These are phyloP conservation scores for Middelhovenomyces tepae DNA, from an alignment of 805 yeast species.

Conservation along the genomic window DNA sequence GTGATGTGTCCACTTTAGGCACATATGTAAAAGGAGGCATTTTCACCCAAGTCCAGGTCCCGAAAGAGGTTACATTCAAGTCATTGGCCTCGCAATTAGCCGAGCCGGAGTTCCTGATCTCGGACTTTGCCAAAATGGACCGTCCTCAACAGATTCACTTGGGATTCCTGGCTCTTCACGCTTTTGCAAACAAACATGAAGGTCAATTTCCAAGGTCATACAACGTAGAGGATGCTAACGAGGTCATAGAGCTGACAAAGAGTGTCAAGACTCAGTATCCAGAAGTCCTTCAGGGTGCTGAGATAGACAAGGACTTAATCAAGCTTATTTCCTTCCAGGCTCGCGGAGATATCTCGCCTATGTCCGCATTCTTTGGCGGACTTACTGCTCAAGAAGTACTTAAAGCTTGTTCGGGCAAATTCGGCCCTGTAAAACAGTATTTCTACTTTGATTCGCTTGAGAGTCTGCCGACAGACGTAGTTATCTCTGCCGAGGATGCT, in stretches of 20 bases:
- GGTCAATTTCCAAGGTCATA: slow-evolving; percentile 70
- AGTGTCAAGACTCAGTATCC: slow-evolving; percentile 53
- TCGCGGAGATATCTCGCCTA: slow-evolving; percentile 83
- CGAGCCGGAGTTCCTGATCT: slow-evolving; percentile 68
- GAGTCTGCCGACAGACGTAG: slow-evolving; percentile 58
- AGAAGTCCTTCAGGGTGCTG: slow-evolving; percentile 43
- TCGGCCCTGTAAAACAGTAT: slow-evolving; percentile 87
- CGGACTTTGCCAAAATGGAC: slow-evolving; percentile 93
- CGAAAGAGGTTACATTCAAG: slow-evolving; percentile 53
- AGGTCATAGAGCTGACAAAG: slow-evolving; percentile 50
- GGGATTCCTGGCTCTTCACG: slow-evolving; percentile 83
- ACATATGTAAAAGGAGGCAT: slow-evolving; percentile 75
- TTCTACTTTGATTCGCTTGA: slow-evolving; percentile 91
- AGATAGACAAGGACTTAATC: slow-evolving; percentile 56
- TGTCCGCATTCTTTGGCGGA: slow-evolving; percentile 88
- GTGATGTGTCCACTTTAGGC: slow-evolving; percentile 46
- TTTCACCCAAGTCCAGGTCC: slow-evolving; percentile 87
- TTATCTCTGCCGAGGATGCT: slow-evolving; percentile 56
- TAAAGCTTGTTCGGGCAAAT: slow-evolving; percentile 92
- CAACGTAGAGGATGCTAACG: slow-evolving; percentile 64
- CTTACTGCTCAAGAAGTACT: slow-evolving; percentile 92
- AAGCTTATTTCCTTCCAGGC: slow-evolving; percentile 75
- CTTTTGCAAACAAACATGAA: slow-evolving; percentile 53
- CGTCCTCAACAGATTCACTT: slow-evolving; percentile 85
- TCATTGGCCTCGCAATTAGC: slow-evolving; percentile 54